Evolutionary conservation across 768 basidiomycete species (phyloP), one percentile per base, ranked within the genome.

Genomic region (Mycena latifolia): DNA sequence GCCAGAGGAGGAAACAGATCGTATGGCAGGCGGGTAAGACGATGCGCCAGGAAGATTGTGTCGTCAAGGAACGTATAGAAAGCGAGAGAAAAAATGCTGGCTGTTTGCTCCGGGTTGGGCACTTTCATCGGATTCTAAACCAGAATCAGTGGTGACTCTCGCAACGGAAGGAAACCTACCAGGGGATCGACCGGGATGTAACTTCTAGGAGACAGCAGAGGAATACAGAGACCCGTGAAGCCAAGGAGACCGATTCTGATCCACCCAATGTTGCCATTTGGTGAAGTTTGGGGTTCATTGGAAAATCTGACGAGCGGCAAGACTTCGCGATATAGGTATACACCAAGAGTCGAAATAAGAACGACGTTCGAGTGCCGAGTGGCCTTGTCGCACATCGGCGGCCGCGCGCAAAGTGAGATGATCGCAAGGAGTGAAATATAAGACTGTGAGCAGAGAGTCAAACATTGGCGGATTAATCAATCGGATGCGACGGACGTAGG

Each of bases 1-100:
- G 86, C 85, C 75, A 92, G 84, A 2, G 87, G 87, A 18, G 89
- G 89, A 45, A 90, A 77, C 53, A 89, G 72, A 45, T 90, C 87
- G 41, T 77, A 75, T 1, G 83, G 71, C 1, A 89, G 70, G 70
- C 85, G 85, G 5, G 80, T 65, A n/a, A 81, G 72, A n/a, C 78
- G 73, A 64, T 81, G 80, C 1, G 82, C 86, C 12, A 75, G 69
- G 57, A 79, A 78, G 24, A 90, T 77, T 33, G 85, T 74, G 5
- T 80, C 79, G 66, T 91, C 87, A 64, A 91, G 76, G 76, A 83
- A 92, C n/a, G 77, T 75, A 71, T 82, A 90, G 5, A 81, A 71
- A 20, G 84, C 39, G n/a, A 78, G 69, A 4, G 80, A 84, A 37
- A 86, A 72, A 55, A 79, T 69, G 3, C 85, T 83, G 0, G 85